A percentile compares a stretch with the other conserved stretches of the same genome.
phyloP scores from a whole-genome alignment of 1,284 basidiomycete species.

The Apiotrichum siamense region DNA sequence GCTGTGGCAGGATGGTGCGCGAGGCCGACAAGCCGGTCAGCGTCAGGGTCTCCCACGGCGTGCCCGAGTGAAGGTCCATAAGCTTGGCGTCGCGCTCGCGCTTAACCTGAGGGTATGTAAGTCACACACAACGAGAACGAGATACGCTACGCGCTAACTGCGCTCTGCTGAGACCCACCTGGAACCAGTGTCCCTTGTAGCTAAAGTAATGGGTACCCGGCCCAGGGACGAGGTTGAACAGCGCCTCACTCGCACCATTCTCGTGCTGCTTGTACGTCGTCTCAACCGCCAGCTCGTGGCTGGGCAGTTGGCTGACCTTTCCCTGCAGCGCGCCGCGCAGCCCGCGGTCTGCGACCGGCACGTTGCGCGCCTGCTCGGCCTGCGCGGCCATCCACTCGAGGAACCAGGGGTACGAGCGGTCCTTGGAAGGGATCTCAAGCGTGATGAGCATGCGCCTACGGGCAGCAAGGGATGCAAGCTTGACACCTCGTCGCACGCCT shows the following conservation, averaged over 20 bases:
- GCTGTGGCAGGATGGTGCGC: slow-evolving; percentile 67
- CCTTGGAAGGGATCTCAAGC: slow-evolving; percentile 94
- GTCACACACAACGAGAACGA: not conserved
- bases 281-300: slow-evolving; percentile 91
- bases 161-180: slow-evolving; percentile 55
- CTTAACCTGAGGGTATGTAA: slow-evolving; percentile 60
- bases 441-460: slow-evolving; percentile 88
- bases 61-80: slow-evolving; percentile 82
- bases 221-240: slow-evolving; percentile 91
- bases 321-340: slow-evolving; percentile 23
- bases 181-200: slow-evolving; percentile 80
- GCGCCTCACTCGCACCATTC: slow-evolving; percentile 77
- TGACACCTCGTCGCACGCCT: slow-evolving; percentile 63
- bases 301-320: slow-evolving; percentile 57
- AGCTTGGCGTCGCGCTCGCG: slow-evolving; percentile 87
- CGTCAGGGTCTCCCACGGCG: slow-evolving; percentile 96
- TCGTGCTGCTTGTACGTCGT: slow-evolving; percentile 79
- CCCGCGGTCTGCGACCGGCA: slow-evolving; percentile 20
- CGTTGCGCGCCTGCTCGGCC: slow-evolving; percentile 18
- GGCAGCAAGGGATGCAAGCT: slow-evolving; percentile 65
- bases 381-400: slow-evolving; percentile 83
- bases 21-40: slow-evolving; percentile 87
- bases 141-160: not conserved
- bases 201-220: slow-evolving; percentile 91
- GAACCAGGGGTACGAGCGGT: slow-evolving; percentile 94